Base-by-base conservation (phyloP, 805 yeast species). In the Hanseniaspora opuntiae region DNA sequence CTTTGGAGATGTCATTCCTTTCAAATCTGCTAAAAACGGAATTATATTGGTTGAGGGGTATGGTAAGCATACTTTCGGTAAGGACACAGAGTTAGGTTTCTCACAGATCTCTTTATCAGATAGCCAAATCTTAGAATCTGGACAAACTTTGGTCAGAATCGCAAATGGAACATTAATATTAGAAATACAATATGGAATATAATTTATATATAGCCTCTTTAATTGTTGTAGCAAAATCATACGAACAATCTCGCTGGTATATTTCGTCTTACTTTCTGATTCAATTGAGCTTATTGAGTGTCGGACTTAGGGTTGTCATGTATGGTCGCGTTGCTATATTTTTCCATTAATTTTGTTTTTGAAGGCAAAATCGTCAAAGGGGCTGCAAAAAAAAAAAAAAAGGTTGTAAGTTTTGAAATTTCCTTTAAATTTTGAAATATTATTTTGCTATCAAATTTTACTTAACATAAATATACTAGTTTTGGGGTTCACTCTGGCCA, bases 31-130 rank as follows among this genome's bases (percentile, higher is more conserved):
- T 4, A 67, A 80, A 4, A 82, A 76, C 11, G 81, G 82, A 3
- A 74, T 71, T 53, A 61, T 89, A 41, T 69, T 77, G 3, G 77
- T 90, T 61, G 72, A 73, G 40, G 77, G 86, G 28, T 71, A 78
- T 41, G 78, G 81, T 35, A 84, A 78, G 61, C 93, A 85, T 63
- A 75, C 79, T 2, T 74, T 89, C 59, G 88, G 95, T 38, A 81
- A 82, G 62, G 82, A 78, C 59, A 69, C 71, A 28, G 84, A 78
- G 54, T 53, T 87, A 40, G 95, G 84, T 12, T 72, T 72, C 46
- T 79, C 79, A 9, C 71, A 76, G 38, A 60, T 86, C 32, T 66
- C 68, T 12, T 68, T 85, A 57, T 61, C 68, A 40, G 81, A 81
- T 39, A 64, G 68, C 3, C 65, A 63, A 41, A 60, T 67, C 6